Percentiles rank a stretch among this genome's conserved stretches.
Conservation (phyloP, 2,329 filamentous ascomycete genomes). For the Herpotrichia juniperi region DNA sequence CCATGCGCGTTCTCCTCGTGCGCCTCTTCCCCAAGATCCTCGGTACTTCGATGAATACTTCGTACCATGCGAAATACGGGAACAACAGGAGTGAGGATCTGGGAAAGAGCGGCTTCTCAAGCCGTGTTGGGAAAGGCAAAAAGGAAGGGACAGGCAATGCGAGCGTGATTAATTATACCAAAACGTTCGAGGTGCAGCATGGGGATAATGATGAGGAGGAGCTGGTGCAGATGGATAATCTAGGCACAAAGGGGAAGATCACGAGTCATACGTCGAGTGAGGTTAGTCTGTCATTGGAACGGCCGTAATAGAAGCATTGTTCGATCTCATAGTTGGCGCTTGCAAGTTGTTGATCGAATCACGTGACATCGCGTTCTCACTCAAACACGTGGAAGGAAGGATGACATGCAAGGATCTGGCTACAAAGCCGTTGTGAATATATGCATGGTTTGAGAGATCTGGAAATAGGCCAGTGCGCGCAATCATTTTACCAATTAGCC, state of each 20-base stretch:
- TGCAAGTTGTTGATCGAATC: background rate
- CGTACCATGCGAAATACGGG: conserved; percentile 27
- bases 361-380: background rate
- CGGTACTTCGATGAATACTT: conserved; percentile 33
- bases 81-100: conserved; percentile 11
- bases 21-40: conserved; percentile 44
- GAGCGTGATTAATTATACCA: conserved; percentile 20
- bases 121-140: background rate
- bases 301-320: background rate
- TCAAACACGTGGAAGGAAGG: too few species aligned
- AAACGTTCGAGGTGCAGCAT: conserved; percentile 25
- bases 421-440: too few species aligned
- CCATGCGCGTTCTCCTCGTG: conserved; percentile 48
- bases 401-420: too few species aligned
- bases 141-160: background rate
- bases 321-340: background rate
- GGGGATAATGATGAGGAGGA: conserved; percentile 21
- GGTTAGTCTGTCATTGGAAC: conserved; percentile 11
- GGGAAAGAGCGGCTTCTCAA: conserved; percentile 2
- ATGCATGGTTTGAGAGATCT: too few species aligned
- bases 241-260: conserved; percentile 16
- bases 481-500: too few species aligned
- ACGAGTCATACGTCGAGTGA: conserved; percentile 19
- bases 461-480: too few species aligned
- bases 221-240: conserved; percentile 23